Base-by-base conservation (phyloP, 2,329 filamentous ascomycete species). In the Albifimbria verrucaria region DNA sequence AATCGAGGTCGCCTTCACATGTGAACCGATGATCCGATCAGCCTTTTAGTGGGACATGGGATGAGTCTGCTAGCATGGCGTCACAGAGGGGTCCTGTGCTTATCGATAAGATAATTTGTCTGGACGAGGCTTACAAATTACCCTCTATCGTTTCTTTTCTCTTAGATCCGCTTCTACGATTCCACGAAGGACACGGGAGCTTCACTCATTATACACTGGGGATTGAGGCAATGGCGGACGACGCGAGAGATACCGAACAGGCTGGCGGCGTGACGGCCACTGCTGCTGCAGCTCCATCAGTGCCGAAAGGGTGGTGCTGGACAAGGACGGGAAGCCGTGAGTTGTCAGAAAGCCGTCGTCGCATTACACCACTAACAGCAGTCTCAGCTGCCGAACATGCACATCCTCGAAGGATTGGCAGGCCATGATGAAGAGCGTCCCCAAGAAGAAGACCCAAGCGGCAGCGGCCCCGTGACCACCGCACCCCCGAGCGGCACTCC, bases 251-350 rank as follows among this genome's bases (percentile, higher is more conserved):
- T 56, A 58, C 59, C 39, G 63, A 63, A 53, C 3, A 12, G 17
- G n/a, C 25, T n/a, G 21, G n/a, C 21, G 25, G 23, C 32, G 53
- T 57, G 18, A 55, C 61, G 44, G 57, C 55, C 46, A 44, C 57
- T 43, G 55, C 62, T 43, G 52, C 52, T 36, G 51, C 60, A 47
- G 59, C 78, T 23, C 81, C 81, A 65, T 82, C 78, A 63, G 72
- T 88, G 25, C 82, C 88, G 17, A 89, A 87, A 64, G 88, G 89
- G 78, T 93, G 2, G 81, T 93, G 36, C 73, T 93, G 32, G 90
- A 87, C 45, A 87, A 87, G 57, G 89, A 94, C 73, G 90, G 90
- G 52, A 94, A 94, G 72, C 90, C 90, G 90, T 93, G 73, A 77
- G 88, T 73, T 41, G 49, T 47, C 44, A 21, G 22, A n/a, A 15